Conservation (phyloP, 106 monocot genomes). For the Dendrobium officinale region DNA sequence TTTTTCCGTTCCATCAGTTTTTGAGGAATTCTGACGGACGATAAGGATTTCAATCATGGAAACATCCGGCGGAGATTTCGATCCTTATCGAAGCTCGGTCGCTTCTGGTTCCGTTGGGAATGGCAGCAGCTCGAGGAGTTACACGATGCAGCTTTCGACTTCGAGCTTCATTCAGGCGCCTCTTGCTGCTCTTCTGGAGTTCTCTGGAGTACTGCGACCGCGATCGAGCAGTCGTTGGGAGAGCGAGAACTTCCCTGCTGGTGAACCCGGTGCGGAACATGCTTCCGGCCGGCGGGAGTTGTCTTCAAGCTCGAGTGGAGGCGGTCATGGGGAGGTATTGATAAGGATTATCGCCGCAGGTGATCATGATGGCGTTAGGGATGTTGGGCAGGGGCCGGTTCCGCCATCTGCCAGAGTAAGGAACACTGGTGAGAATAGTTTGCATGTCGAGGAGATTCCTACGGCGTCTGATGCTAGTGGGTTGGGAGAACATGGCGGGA, state of each 20-base stretch:
- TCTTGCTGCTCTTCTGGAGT: constrained; percentile 65
- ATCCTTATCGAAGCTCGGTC: neutral
- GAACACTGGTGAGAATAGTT: constrained; percentile 6
- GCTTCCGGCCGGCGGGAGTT: constrained; percentile 9
- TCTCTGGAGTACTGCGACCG: constrained; percentile 56
- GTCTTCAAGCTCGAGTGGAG: neutral
- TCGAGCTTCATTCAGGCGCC: constrained; percentile 72
- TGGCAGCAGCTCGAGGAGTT: constrained; percentile 29
- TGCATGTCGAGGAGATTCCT: neutral
- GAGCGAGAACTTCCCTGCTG: constrained; percentile 22
- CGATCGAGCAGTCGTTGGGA: constrained; percentile 21
- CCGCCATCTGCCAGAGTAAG: constrained; percentile 4
- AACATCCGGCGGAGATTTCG: constrained; percentile 10
- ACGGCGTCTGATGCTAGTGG: constrained; percentile 7
- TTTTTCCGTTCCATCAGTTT: neutral
- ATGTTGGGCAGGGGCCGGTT: constrained; percentile 8
- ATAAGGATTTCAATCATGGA: constrained; percentile 20
- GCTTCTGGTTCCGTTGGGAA: neutral
- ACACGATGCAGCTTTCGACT: constrained; percentile 51
- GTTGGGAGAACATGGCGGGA: constrained; percentile 8
- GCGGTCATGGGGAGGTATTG: constrained; percentile 52
- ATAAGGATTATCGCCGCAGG: constrained; percentile 68
- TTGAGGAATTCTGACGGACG: neutral
- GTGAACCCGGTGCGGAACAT: constrained; percentile 2
- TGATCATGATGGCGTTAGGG: constrained; percentile 32